These are phyloP conservation scores for Exophiala mesophila DNA, from an alignment of 2,329 filamentous ascomycete genomes.

Conservation along the genomic window DNA sequence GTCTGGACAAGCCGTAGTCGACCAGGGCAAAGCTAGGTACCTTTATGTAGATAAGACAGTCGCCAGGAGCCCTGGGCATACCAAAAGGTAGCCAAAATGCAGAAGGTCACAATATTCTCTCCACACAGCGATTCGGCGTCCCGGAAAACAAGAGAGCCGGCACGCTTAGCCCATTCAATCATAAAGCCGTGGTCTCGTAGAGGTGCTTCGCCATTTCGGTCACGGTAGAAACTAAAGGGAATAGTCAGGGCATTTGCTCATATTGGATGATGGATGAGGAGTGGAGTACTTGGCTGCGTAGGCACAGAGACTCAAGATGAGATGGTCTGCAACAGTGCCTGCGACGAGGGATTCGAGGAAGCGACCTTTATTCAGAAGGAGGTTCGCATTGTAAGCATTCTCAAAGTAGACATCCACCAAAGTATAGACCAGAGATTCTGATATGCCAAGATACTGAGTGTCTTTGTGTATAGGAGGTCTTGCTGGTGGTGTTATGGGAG, in stretches of 20 bases:
- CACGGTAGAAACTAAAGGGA: slow-evolving; percentile 10
- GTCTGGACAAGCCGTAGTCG: no score
- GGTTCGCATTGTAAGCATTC: slow-evolving; percentile 12
- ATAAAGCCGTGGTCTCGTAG: slow-evolving; percentile 14
- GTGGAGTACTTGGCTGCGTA: slow-evolving; percentile 13
- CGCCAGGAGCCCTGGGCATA: slow-evolving; percentile 14
- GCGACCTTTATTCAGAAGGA: slow-evolving; percentile 7
- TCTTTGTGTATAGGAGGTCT: no score
- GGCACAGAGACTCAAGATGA: slow-evolving; percentile 15
- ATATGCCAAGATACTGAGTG: slow-evolving; percentile 8
- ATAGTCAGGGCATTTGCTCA: neutral
- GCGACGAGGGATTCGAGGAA: slow-evolving; percentile 8
- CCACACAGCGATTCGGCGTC: slow-evolving; percentile 8
- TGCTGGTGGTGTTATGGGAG: neutral
- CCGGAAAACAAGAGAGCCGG: slow-evolving; percentile 11
- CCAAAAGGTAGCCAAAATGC: slow-evolving; percentile 11
- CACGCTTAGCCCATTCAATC: slow-evolving; percentile 15
- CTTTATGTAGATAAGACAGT: slow-evolving; percentile 9
- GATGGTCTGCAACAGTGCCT: slow-evolving; percentile 6
- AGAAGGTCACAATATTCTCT: slow-evolving; percentile 15
- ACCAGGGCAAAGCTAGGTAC: neutral
- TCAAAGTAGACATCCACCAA: slow-evolving; percentile 15
- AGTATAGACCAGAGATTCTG: slow-evolving; percentile 7
- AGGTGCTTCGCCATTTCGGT: slow-evolving; percentile 9
- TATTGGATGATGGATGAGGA: neutral